phyloP scores from a whole-genome alignment of 495 filamentous ascomycete species.

The Lichina pygmaea region DNA sequence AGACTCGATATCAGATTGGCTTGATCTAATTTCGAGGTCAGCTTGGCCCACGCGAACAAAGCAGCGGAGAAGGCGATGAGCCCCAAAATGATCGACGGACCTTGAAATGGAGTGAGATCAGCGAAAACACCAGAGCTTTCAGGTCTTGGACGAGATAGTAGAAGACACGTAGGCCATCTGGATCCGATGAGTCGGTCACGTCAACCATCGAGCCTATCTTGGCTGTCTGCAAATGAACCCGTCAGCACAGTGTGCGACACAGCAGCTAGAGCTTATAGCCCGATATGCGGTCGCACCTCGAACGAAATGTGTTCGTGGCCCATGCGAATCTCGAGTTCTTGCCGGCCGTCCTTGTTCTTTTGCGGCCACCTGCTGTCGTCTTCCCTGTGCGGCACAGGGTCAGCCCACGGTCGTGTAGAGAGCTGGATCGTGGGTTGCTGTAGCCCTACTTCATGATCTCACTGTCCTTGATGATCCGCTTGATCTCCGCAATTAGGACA shows the following conservation, averaged over 20 bases:
- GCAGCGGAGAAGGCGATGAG: not conserved
- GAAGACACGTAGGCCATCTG: conserved; percentile 93
- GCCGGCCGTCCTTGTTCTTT: conserved; percentile 96
- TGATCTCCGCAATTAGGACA: conserved; percentile 80
- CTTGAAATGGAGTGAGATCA: conserved; percentile 96
- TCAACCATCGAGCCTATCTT: conserved; percentile 96
- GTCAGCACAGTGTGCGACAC: not conserved
- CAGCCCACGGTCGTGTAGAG: not conserved
- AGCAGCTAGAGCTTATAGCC: not conserved
- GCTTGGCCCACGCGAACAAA: not conserved
- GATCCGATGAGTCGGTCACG: conserved; percentile 84
- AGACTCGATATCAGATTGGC: conserved; percentile 1
- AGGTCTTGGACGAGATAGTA: conserved; percentile 98
- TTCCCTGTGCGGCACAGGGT: conserved; percentile 32
- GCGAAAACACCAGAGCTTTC: conserved; percentile 86
- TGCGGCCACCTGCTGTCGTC: conserved; percentile 98
- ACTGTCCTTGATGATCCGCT: conserved; percentile 87
- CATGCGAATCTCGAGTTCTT: conserved; percentile 85
- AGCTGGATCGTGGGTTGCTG: not conserved
- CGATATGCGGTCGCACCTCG: conserved; percentile 29
- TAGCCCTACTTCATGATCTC: conserved; percentile 79
- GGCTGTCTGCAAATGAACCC: conserved; percentile 37
- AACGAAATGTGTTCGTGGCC: conserved; percentile 97
- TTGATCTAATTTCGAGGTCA: conserved; percentile 2
- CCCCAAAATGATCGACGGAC: conserved; percentile 13